Evolutionary conservation across 305 asterid genomes (phyloP).

Genomic region (Euphrasia arctica): DNA sequence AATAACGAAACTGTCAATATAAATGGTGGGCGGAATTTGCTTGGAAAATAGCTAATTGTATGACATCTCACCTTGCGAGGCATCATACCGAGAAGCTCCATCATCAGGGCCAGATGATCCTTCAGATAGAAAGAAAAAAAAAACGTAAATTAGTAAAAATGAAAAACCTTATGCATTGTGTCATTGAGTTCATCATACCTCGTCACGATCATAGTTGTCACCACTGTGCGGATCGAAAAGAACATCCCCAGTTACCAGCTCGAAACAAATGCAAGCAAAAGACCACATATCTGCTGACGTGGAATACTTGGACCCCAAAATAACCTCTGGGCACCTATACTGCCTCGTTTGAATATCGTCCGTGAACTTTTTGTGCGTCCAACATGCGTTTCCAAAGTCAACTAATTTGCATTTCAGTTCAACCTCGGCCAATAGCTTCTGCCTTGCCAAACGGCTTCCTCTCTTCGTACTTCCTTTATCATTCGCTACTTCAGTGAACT

Average conservation of each 20-base stretch:
- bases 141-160: neutral
- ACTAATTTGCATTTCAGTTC: slow-evolving; percentile 78
- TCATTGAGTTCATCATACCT: slow-evolving; percentile 45
- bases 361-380: slow-evolving; percentile 96
- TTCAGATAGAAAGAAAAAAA: neutral
- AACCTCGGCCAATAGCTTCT: slow-evolving; percentile 51
- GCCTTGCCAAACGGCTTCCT: slow-evolving; percentile 64
- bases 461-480: slow-evolving; percentile 52
- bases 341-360: slow-evolving; percentile 41
- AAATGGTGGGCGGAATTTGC: neutral
- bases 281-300: slow-evolving; percentile 98
- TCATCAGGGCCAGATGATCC: slow-evolving; percentile 73
- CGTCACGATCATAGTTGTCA: slow-evolving; percentile 87
- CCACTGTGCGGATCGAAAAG: slow-evolving; percentile 96
- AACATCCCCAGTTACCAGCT: slow-evolving; percentile 94
- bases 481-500: slow-evolving; percentile 29
- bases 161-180: neutral
- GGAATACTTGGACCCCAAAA: slow-evolving; percentile 89
- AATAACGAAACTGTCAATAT: slow-evolving; percentile 17
- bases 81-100: slow-evolving; percentile 99
- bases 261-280: slow-evolving; percentile 96
- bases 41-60: neutral
- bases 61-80: slow-evolving; percentile 79
- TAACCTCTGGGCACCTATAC: slow-evolving; percentile 91
- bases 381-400: slow-evolving; percentile 98